A percentile compares a stretch with the other conserved stretches of the same genome.
Evolutionary conservation across 169 alveolate genomes (phyloP).

Genomic region (Ichthyophthirius multifiliis): DNA sequence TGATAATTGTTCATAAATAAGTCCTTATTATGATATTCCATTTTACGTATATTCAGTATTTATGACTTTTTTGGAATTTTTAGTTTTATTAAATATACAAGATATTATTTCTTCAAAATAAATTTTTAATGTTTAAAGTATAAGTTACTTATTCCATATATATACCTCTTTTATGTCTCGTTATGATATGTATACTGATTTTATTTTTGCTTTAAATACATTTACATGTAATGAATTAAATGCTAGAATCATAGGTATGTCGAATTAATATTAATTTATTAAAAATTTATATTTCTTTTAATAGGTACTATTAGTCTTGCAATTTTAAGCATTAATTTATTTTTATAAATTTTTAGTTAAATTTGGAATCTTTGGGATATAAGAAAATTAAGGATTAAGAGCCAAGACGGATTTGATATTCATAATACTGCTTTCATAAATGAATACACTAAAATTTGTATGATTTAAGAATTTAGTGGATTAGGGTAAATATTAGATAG

Average conservation of each 20-base stretch:
- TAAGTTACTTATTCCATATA: not conserved
- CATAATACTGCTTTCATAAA: not conserved
- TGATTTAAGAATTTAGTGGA: not conserved
- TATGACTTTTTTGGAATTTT: not conserved
- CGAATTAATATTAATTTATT: not conserved
- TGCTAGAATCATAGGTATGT: not conserved
- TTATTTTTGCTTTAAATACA: not conserved
- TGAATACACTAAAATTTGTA: not conserved
- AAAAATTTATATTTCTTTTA: not conserved
- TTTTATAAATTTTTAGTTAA: not conserved
- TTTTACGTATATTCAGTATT: not conserved
- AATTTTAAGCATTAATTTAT: not conserved
- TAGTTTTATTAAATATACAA: not conserved
- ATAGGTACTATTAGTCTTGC: not conserved
- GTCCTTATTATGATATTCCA: not conserved
- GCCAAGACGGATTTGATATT: not conserved
- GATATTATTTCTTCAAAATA: not conserved
- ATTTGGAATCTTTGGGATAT: not conserved
- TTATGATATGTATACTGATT: not conserved
- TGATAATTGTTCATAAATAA: not conserved
- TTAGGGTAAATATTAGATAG: not conserved
- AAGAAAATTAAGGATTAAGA: not conserved
- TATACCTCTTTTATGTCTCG: not conserved
- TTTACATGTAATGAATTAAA: not conserved
- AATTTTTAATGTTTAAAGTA: not conserved